Evolutionary conservation across 1,284 basidiomycete genomes (phyloP).

Genomic region (Pyrrhoderma lamaoense): DNA sequence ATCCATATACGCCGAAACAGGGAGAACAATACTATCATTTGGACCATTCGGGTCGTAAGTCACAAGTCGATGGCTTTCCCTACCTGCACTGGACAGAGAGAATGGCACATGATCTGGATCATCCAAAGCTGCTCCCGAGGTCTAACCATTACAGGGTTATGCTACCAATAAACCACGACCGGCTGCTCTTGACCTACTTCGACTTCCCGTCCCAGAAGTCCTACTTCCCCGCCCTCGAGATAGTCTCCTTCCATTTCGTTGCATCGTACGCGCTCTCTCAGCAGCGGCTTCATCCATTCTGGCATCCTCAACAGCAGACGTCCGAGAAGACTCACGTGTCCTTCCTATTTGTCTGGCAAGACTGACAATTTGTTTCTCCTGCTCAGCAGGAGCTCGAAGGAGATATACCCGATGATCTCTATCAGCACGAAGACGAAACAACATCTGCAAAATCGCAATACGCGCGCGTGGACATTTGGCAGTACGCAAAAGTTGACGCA

Average conservation of each 20-base stretch:
- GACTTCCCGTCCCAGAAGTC: constrained; percentile 45
- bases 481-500: constrained; percentile 38
- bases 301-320: constrained; percentile 15
- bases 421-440: constrained; percentile 86
- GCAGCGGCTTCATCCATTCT: constrained; percentile 30
- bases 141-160: constrained; percentile 27
- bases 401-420: constrained; percentile 86
- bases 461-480: constrained; percentile 58
- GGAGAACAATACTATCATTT: constrained; percentile 50
- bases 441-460: constrained; percentile 76
- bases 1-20: constrained; percentile 73
- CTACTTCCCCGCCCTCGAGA: constrained; percentile 51
- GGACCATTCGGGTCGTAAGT: constrained; percentile 67
- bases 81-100: constrained; percentile 53
- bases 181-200: constrained; percentile 63
- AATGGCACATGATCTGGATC: constrained; percentile 69
- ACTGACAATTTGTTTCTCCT: constrained; percentile 11
- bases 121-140: constrained; percentile 64
- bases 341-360: constrained; percentile 9
- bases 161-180: constrained; percentile 25
- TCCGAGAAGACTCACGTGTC: constrained; percentile 10
- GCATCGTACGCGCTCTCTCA: constrained; percentile 36
- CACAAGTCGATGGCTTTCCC: constrained; percentile 65
- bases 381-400: constrained; percentile 33
- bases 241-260: constrained; percentile 43